Percentiles rank a stretch among this genome's conserved stretches.
phyloP scores from a whole-genome alignment of 2,329 filamentous ascomycete genomes.

The Aspergillus felis region DNA sequence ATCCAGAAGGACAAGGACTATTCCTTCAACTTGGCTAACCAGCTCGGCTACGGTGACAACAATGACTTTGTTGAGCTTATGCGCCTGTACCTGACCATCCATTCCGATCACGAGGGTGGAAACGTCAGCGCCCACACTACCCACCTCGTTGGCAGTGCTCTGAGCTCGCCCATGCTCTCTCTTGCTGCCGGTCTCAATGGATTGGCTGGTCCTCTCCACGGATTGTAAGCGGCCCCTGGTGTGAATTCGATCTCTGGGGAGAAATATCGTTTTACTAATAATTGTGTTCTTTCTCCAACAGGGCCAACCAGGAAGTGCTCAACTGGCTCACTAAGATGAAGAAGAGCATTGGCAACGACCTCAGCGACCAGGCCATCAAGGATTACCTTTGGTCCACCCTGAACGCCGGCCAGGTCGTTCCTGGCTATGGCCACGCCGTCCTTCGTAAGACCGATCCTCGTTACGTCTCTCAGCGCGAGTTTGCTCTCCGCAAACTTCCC shows the following conservation, averaged over 20 bases:
- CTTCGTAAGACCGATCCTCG: conserved; percentile 99
- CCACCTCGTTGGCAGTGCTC: conserved; percentile 91
- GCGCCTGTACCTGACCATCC: conserved; percentile 98
- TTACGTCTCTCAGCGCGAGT: conserved; percentile 97
- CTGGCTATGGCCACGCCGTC: conserved; percentile 97
- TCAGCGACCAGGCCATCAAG: conserved; percentile 93
- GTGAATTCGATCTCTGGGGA: neutral
- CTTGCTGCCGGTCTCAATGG: conserved; percentile 95
- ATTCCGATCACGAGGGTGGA: conserved; percentile 99
- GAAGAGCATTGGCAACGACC: conserved; percentile 85
- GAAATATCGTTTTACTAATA: conserved; percentile 7
- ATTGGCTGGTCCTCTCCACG: conserved; percentile 96
- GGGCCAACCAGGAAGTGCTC: conserved; percentile 97
- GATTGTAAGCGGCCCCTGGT: conserved; percentile 53
- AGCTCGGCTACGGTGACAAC: conserved; percentile 95
- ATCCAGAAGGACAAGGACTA: conserved; percentile 99
- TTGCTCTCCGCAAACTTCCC: conserved; percentile 88
- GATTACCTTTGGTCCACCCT: conserved; percentile 99
- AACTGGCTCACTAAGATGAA: conserved; percentile 99
- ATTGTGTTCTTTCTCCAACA: conserved; percentile 18
- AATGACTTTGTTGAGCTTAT: conserved; percentile 96
- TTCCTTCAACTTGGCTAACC: conserved; percentile 98
- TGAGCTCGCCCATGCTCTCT: conserved; percentile 96
- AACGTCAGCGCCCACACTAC: conserved; percentile 99
- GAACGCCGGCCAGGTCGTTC: conserved; percentile 91